phyloP scores from a whole-genome alignment of 2,329 filamentous ascomycete genomes.

The Akanthomyces muscarius region DNA sequence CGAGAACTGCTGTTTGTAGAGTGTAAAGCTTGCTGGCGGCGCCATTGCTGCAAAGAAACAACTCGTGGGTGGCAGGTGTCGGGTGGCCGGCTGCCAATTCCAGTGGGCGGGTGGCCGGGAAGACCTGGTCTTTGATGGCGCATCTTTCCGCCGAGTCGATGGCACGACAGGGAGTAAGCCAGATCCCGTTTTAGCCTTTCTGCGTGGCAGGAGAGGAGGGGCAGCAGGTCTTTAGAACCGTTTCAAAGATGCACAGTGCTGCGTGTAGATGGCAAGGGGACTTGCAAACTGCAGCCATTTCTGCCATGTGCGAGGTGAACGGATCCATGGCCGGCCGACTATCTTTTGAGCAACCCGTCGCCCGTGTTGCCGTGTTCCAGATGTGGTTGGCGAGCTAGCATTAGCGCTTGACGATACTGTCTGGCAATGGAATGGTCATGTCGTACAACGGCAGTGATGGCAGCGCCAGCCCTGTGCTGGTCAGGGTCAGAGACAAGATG shows the following conservation, averaged over 20 bases:
- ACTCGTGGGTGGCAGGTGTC: background rate
- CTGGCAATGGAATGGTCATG: slow-evolving; percentile 6
- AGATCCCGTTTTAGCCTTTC: slow-evolving; percentile 8
- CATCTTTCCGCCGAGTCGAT: slow-evolving; percentile 16
- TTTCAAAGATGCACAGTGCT: background rate
- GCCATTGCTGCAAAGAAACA: background rate
- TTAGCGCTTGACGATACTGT: slow-evolving; percentile 4
- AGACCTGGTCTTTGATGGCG: slow-evolving; percentile 14
- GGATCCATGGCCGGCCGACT: background rate
- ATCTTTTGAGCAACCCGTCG: background rate
- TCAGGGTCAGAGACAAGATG: background rate
- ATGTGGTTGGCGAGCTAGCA: slow-evolving; percentile 11
- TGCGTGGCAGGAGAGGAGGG: background rate
- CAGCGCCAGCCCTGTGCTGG: background rate
- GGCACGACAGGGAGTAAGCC: slow-evolving; percentile 10
- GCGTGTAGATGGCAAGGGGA: background rate
- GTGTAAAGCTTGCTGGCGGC: background rate
- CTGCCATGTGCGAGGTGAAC: slow-evolving; percentile 9
- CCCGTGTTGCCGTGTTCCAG: background rate
- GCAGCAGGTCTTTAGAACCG: background rate
- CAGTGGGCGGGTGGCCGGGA: background rate
- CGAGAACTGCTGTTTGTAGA: background rate
- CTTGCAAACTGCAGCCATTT: background rate
- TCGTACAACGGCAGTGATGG: slow-evolving; percentile 9
- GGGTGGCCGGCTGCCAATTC: slow-evolving; percentile 2